These are phyloP conservation scores for Talaromyces proteolyticus DNA, from an alignment of 495 filamentous ascomycete genomes.

Conservation along the genomic window DNA sequence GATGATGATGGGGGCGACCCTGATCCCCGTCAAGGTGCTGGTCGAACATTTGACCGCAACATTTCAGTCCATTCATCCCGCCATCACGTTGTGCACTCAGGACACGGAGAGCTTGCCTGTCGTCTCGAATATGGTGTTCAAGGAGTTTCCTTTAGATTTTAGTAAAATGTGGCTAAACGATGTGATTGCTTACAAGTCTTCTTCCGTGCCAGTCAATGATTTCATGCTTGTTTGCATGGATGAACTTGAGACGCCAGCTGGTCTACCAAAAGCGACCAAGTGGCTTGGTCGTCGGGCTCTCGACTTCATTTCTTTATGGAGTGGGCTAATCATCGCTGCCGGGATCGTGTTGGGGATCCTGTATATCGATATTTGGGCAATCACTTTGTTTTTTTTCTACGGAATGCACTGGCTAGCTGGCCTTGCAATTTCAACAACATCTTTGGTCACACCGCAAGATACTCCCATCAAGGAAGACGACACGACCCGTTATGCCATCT, in stretches of 20 bases:
- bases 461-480: conserved; percentile 8
- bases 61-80: conserved; percentile 17
- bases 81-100: conserved; percentile 20
- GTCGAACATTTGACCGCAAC: conserved; percentile 20
- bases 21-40: conserved; percentile 22
- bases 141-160: conserved; percentile 18
- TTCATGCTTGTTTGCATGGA: conserved; percentile 17
- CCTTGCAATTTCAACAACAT: conserved; percentile 12
- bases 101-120: conserved; percentile 20
- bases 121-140: conserved; percentile 19
- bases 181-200: conserved; percentile 16
- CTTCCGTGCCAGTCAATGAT: conserved; percentile 17
- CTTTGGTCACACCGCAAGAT: conserved; percentile 15
- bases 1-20: conserved; percentile 23
- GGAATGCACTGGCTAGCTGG: conserved; percentile 18
- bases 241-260: conserved; percentile 1
- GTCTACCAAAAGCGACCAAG: not conserved
- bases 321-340: conserved; percentile 16
- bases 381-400: conserved; percentile 20
- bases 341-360: conserved; percentile 18
- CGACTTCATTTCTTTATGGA: conserved; percentile 14
- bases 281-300: conserved; percentile 8
- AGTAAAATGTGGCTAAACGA: conserved; percentile 21
- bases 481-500: conserved; percentile 16
- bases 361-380: conserved; percentile 20